Percentiles rank a stretch among this genome's conserved stretches.
These are phyloP conservation scores for Arthrobotrys entomopaga DNA, from an alignment of 2,329 filamentous ascomycete species.

Conservation along the genomic window DNA sequence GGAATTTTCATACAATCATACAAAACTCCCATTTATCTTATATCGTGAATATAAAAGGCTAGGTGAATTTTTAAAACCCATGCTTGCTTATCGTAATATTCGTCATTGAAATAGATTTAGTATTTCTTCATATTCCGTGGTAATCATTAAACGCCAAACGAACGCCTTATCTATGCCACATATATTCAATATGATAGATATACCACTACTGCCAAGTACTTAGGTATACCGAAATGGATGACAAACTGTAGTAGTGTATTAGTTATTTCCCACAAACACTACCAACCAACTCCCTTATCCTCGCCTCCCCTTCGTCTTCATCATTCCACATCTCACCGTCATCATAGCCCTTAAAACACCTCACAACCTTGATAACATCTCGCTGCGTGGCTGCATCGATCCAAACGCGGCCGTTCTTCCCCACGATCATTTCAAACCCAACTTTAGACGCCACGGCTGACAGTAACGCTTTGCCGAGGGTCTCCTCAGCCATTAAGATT, in stretches of 20 bases:
- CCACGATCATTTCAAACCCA: conserved; percentile 50
- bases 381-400: conserved; percentile 39
- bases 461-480: conserved; percentile 28
- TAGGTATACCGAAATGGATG: not conserved
- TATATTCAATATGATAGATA: not conserved
- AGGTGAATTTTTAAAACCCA: conserved; percentile 3
- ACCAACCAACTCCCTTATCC: conserved; percentile 25
- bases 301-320: conserved; percentile 23
- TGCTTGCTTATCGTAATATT: conserved; percentile 2
- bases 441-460: conserved; percentile 26
- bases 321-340: conserved; percentile 41
- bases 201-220: too few species aligned
- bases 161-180: conserved; percentile 33
- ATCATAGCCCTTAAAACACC: conserved; percentile 44
- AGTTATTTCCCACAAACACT: conserved; percentile 36
- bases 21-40: not conserved
- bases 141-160: conserved; percentile 21
- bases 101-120: not conserved
- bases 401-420: conserved; percentile 48
- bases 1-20: conserved; percentile 8
- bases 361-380: conserved; percentile 39
- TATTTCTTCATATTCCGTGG: conserved; percentile 1
- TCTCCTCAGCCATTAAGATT: conserved; percentile 32
- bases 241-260: not conserved
- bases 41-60: too few species aligned